These are phyloP conservation scores for Populus simonii DNA, from an alignment of 345 rosid species.

Conservation along the genomic window DNA sequence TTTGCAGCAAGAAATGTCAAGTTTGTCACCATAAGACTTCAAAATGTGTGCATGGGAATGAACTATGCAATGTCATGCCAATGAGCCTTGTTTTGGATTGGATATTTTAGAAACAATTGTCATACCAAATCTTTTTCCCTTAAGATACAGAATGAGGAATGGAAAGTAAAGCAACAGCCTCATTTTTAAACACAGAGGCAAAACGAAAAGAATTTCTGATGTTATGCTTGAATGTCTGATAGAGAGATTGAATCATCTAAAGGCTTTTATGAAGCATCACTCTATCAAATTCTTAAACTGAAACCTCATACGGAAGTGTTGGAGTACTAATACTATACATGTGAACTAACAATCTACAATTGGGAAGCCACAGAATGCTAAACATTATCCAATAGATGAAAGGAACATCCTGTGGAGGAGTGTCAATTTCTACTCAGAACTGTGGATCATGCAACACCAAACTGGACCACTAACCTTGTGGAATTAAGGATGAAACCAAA, in stretches of 20 bases:
- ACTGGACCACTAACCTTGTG: neutral
- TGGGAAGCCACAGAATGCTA: neutral
- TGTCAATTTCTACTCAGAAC: neutral
- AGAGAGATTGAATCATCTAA: neutral
- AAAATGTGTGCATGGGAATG: neutral
- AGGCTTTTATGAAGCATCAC: neutral
- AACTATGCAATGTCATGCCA: neutral
- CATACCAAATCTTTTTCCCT: no score
- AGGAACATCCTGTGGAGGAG: neutral
- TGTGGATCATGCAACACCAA: neutral
- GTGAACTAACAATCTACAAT: neutral
- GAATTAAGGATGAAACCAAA: neutral
- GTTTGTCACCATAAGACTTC: neutral
- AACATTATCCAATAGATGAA: neutral
- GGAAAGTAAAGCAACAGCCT: neutral
- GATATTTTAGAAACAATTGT: neutral
- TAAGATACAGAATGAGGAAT: neutral
- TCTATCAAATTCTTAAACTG: neutral
- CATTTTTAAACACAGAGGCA: no score
- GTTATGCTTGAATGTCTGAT: neutral
- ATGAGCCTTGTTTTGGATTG: neutral
- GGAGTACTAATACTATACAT: neutral
- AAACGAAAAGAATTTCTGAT: neutral
- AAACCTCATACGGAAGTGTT: neutral
- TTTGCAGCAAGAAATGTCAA: neutral